A percentile compares a stretch with the other conserved stretches of the same genome.
phyloP scores from a whole-genome alignment of 805 yeast genomes.

The Candida fluviatilis region DNA sequence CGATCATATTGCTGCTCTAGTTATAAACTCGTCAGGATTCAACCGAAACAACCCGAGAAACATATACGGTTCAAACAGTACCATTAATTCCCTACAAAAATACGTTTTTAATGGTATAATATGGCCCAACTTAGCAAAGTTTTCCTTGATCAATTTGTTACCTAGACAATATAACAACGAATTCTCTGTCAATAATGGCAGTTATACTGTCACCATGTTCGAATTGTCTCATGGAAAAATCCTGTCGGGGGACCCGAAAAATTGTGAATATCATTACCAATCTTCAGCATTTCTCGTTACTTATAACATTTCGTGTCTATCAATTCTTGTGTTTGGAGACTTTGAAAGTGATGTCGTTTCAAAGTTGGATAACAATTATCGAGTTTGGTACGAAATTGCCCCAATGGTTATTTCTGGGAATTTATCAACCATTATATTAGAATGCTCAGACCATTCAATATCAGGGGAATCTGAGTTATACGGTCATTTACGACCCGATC shows the following conservation, averaged over 20 bases:
- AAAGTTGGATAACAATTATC: slow-evolving; percentile 26
- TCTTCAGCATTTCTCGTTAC: slow-evolving; percentile 61
- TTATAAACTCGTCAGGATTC: slow-evolving; percentile 66
- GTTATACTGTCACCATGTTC: slow-evolving; percentile 25
- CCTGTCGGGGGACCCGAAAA: neutral
- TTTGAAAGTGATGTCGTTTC: slow-evolving; percentile 65
- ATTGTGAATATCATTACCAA: slow-evolving; percentile 23
- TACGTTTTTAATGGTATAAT: slow-evolving; percentile 68
- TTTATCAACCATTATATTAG: slow-evolving; percentile 61
- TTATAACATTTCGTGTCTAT: slow-evolving; percentile 25
- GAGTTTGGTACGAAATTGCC: slow-evolving; percentile 58
- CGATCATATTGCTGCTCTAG: slow-evolving; percentile 71
- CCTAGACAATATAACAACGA: slow-evolving; percentile 10
- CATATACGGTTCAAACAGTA: slow-evolving; percentile 50
- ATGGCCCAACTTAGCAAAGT: slow-evolving; percentile 70
- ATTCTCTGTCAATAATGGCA: slow-evolving; percentile 15
- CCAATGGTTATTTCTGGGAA: slow-evolving; percentile 32
- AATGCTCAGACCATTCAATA: slow-evolving; percentile 57
- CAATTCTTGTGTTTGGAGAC: slow-evolving; percentile 74
- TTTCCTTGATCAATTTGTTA: slow-evolving; percentile 20
- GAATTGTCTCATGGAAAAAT: slow-evolving; percentile 31
- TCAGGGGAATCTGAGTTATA: slow-evolving; percentile 47
- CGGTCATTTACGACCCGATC: slow-evolving; percentile 77
- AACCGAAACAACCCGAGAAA: slow-evolving; percentile 25
- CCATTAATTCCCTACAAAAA: slow-evolving; percentile 47